Conservation (phyloP, 2,329 filamentous ascomycete species). For the Herpotrichia juniperi region DNA sequence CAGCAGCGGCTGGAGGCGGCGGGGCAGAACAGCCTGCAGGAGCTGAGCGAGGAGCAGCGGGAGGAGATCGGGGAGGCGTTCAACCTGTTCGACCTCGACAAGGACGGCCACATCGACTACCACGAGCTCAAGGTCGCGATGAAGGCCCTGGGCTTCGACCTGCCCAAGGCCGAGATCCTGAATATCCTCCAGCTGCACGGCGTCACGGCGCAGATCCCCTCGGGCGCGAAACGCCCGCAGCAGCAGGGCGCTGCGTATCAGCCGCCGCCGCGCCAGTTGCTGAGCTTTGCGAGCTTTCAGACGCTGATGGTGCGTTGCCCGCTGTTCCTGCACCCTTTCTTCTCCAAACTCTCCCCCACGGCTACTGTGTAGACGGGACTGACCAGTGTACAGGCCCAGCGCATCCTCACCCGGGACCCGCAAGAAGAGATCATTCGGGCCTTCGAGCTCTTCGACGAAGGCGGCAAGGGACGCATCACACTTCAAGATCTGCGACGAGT, state of each 20-base stretch:
- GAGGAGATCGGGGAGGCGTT: constrained; percentile 98
- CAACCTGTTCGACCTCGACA: constrained; percentile 94
- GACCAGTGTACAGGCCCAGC: too few relatives aligned
- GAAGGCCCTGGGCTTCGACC: constrained; percentile 91
- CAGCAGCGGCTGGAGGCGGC: constrained; percentile 53
- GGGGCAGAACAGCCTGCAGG: constrained; percentile 56
- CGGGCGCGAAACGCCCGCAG: too few relatives aligned
- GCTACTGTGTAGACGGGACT: too few relatives aligned
- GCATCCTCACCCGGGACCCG: constrained; percentile 83
- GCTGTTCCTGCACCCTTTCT: constrained; percentile 65
- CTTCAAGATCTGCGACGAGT: constrained; percentile 86
- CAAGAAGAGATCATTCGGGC: constrained; percentile 89
- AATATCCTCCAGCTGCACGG: constrained; percentile 82
- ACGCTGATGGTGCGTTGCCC: constrained; percentile 73
- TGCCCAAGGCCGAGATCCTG: constrained; percentile 85
- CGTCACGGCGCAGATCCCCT: constrained; percentile 5
- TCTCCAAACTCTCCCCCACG: constrained; percentile 75
- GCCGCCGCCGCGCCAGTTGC: constrained; percentile 63
- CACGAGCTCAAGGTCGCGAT: constrained; percentile 97
- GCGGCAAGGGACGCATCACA: constrained; percentile 88
- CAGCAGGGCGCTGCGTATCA: constrained; percentile 23
- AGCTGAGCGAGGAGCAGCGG: constrained; percentile 83
- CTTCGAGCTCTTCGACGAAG: constrained; percentile 91
- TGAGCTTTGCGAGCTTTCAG: constrained; percentile 76
- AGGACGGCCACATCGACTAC: constrained; percentile 92